Evolutionary conservation across 1,284 basidiomycete species (phyloP).

Genomic region (Ceratobasidium sp.): DNA sequence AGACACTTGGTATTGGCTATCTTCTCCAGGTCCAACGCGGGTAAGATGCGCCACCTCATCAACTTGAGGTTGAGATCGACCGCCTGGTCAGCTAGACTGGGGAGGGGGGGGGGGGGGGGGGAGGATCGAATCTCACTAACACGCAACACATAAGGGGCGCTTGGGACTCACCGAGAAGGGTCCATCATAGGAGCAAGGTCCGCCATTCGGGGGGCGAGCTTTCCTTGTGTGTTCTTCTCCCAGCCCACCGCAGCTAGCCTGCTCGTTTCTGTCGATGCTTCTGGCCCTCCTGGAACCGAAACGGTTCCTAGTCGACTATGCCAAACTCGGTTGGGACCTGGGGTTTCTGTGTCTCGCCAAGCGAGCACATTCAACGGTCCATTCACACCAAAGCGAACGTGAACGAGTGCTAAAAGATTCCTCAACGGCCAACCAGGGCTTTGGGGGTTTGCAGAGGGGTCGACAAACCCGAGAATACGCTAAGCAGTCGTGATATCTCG

Average conservation of each 20-base stretch:
- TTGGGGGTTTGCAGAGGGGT: conserved; percentile 79
- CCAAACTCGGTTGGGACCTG: conserved; percentile 54
- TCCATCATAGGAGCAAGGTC: conserved; percentile 97
- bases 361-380: conserved; percentile 68
- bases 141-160: not conserved
- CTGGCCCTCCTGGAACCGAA: conserved; percentile 46
- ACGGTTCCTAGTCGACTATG: conserved; percentile 68
- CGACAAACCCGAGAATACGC: conserved; percentile 78
- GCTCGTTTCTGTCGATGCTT: conserved; percentile 39
- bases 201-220: conserved; percentile 85
- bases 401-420: conserved; percentile 72
- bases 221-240: conserved; percentile 89
- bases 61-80: conserved; percentile 97
- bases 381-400: conserved; percentile 47
- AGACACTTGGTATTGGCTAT: conserved; percentile 82
- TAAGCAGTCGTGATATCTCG: conserved; percentile 46
- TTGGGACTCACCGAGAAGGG: conserved; percentile 65
- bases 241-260: conserved; percentile 83
- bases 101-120: not conserved
- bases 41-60: conserved; percentile 97
- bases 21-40: conserved; percentile 86
- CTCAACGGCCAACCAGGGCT: conserved; percentile 95
- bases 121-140: too few relatives aligned
- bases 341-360: conserved; percentile 70
- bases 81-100: conserved; percentile 93